Evolutionary conservation across 1,139 yeast genomes (phyloP).

Genomic region (Debaryomyces robertsiae): DNA sequence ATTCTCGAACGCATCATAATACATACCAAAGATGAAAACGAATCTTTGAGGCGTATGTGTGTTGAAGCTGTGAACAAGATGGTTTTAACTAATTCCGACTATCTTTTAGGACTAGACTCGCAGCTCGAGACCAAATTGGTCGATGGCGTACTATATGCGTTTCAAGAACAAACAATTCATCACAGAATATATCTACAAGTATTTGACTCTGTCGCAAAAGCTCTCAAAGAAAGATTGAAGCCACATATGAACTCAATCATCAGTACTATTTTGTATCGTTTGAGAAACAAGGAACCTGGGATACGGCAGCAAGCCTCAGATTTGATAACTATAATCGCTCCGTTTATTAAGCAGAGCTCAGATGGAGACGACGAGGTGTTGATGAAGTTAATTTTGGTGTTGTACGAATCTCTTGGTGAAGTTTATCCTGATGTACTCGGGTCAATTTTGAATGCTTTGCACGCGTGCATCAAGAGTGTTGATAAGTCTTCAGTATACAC

Average conservation of each 20-base stretch:
- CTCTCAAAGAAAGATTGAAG: conserved; percentile 67
- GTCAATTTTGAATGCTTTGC: conserved; percentile 73
- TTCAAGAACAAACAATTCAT: conserved; percentile 71
- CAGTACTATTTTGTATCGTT: conserved; percentile 70
- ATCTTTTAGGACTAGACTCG: conserved; percentile 40
- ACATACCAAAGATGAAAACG: conserved; percentile 79
- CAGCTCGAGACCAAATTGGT: conserved; percentile 64
- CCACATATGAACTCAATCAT: conserved; percentile 79
- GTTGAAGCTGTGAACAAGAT: conserved; percentile 60
- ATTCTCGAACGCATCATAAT: conserved; percentile 60
- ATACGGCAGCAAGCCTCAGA: conserved; percentile 88
- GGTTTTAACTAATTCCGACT: conserved; percentile 29
- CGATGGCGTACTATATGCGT: conserved; percentile 83
- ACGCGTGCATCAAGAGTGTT: conserved; percentile 41
- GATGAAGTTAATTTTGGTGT: conserved; percentile 68
- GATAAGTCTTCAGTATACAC: conserved; percentile 52
- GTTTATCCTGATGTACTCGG: conserved; percentile 94
- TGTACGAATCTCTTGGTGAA: conserved; percentile 93
- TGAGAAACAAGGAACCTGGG: conserved; percentile 72
- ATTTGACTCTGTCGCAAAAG: conserved; percentile 65
- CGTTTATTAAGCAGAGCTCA: conserved; percentile 63
- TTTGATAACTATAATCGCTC: conserved; percentile 65
- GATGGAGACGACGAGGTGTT: conserved; percentile 60
- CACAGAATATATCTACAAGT: conserved; percentile 61
- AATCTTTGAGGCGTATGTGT: conserved; percentile 77